These are phyloP conservation scores for Plasmodium chabaudi DNA, from an alignment of 169 alveolate genomes.

Conservation along the genomic window DNA sequence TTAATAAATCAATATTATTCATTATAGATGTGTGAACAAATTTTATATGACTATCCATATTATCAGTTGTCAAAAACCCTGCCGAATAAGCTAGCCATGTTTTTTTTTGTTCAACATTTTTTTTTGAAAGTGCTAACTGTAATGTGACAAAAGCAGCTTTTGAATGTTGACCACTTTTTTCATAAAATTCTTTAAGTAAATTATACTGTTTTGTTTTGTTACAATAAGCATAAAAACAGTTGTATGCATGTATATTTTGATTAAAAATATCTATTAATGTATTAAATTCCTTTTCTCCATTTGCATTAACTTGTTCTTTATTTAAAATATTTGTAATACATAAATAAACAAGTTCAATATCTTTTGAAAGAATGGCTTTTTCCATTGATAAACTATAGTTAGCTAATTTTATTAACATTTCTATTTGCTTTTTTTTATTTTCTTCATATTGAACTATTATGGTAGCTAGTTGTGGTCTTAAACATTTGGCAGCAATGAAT, in stretches of 20 bases:
- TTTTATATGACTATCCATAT: conserved; percentile 57
- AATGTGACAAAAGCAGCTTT: conserved; percentile 66
- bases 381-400: conserved; percentile 77
- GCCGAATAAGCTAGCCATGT: conserved; percentile 73
- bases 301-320: conserved; percentile 51
- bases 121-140: conserved; percentile 54
- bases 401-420: conserved; percentile 82
- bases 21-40: conserved; percentile 55
- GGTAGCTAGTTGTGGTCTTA: conserved; percentile 80
- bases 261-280: conserved; percentile 43
- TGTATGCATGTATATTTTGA: conserved; percentile 32
- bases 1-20: conserved; percentile 45
- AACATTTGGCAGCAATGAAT: conserved; percentile 80
- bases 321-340: conserved; percentile 78
- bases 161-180: conserved; percentile 74
- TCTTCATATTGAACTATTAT: conserved; percentile 80
- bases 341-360: conserved; percentile 83
- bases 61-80: conserved; percentile 61
- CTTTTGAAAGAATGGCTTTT: conserved; percentile 79
- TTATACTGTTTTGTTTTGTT: conserved; percentile 37
- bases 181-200: conserved; percentile 53
- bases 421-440: conserved; percentile 76
- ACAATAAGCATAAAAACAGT: conserved; percentile 50
- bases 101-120: conserved; percentile 43
- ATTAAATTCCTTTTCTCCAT: conserved; percentile 63